phyloP scores from a whole-genome alignment of 2,329 filamentous ascomycete species.

The Sporothrix dimorphospora region DNA sequence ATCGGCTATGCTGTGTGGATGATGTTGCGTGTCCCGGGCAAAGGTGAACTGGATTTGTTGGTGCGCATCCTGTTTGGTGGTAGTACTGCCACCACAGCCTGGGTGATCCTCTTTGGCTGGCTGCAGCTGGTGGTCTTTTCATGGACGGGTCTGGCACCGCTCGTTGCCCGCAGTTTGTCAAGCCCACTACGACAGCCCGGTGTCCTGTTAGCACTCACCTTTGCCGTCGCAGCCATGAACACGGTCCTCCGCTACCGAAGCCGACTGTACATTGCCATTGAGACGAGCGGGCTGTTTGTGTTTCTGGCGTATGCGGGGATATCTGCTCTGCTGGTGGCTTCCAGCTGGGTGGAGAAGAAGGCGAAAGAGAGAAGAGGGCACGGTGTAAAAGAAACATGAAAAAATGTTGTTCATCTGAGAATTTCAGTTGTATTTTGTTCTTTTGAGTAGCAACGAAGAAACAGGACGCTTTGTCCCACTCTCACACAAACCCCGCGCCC shows the following conservation, averaged over 20 bases:
- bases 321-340: slow-evolving; percentile 19
- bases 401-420: too few relatives aligned
- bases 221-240: slow-evolving; percentile 28
- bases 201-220: slow-evolving; percentile 32
- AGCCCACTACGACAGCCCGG: slow-evolving; percentile 29
- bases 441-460: too few relatives aligned
- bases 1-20: slow-evolving; percentile 35
- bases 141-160: slow-evolving; percentile 30
- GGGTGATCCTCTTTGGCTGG: slow-evolving; percentile 22
- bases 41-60: slow-evolving; percentile 29
- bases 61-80: slow-evolving; percentile 27
- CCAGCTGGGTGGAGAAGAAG: background rate
- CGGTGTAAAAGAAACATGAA: background rate
- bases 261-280: slow-evolving; percentile 45
- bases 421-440: too few relatives aligned
- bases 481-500: background rate
- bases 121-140: slow-evolving; percentile 31
- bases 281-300: slow-evolving; percentile 44
- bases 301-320: slow-evolving; percentile 34
- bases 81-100: slow-evolving; percentile 21
- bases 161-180: slow-evolving; percentile 23
- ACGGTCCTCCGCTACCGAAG: slow-evolving; percentile 42
- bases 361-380: background rate
- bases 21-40: slow-evolving; percentile 31
- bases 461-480: too few relatives aligned